Evolutionary conservation across 805 yeast species (phyloP).

Genomic region (Torulaspora delbrueckii): DNA sequence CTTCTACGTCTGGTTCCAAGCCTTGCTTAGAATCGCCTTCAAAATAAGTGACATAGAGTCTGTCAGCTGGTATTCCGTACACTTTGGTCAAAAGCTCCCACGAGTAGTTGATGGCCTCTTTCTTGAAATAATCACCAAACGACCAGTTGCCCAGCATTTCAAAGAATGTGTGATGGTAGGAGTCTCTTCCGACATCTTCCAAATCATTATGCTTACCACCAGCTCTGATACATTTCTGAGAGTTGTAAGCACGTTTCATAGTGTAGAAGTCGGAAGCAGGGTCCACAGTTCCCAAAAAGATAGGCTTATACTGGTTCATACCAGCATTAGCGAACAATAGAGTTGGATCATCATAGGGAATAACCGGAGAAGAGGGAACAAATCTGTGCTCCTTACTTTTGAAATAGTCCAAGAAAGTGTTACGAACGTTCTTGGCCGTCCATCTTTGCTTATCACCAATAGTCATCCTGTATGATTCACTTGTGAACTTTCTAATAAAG

Average conservation of each 20-base stretch:
- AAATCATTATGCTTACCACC: slow-evolving; percentile 98
- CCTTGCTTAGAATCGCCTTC: slow-evolving; percentile 86
- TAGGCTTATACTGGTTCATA: slow-evolving; percentile 98
- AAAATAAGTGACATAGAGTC: slow-evolving; percentile 92
- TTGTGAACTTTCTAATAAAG: slow-evolving; percentile 11
- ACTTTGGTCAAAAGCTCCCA: slow-evolving; percentile 90
- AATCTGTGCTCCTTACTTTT: slow-evolving; percentile 63
- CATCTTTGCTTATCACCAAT: slow-evolving; percentile 40
- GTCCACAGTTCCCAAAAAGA: slow-evolving; percentile 94
- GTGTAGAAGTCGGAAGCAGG: slow-evolving; percentile 83
- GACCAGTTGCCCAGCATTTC: slow-evolving; percentile 99
- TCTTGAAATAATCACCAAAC: slow-evolving; percentile 96
- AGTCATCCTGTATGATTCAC: slow-evolving; percentile 20
- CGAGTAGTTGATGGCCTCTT: slow-evolving; percentile 81
- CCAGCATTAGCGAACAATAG: slow-evolving; percentile 96
- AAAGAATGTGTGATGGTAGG: slow-evolving; percentile 96
- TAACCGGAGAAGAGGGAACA: slow-evolving; percentile 89
- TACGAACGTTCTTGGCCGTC: slow-evolving; percentile 59
- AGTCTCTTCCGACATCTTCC: slow-evolving; percentile 97
- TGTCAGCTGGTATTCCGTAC: slow-evolving; percentile 70
- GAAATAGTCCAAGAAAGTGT: slow-evolving; percentile 81
- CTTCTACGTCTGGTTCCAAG: slow-evolving; percentile 89
- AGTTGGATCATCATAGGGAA: slow-evolving; percentile 98
- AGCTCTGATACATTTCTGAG: slow-evolving; percentile 98
- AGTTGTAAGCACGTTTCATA: slow-evolving; percentile 85